Base-by-base conservation (phyloP, 108 stramenopile species). In the Discostella stelligeroides region DNA sequence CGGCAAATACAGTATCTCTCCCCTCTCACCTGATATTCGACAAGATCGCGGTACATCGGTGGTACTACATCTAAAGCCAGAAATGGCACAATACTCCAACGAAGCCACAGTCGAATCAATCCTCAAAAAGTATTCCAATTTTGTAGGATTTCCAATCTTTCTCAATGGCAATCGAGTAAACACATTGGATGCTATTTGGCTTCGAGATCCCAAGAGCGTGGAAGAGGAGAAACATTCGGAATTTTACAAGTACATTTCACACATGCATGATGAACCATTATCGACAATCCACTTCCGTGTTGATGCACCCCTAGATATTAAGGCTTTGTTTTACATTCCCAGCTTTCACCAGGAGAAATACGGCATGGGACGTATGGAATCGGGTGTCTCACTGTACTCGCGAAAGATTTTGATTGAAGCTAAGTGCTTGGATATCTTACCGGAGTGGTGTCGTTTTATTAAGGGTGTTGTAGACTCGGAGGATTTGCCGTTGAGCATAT, bases 301-400 rank as follows among this genome's bases (percentile, higher is more conserved):
- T 47, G 99, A 99, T 84, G 99, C 98, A 12, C 99, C 99, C 15
- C 66, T 99, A 30, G 99, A 99, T 37, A 83, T 99, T 42, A 96
- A 98, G 86, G 94, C 95, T 1, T 84, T 99, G 15, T 77, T 99
- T 47, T 99, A 95, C 86, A 85, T 98, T 54, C 98, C 98, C 11
- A 82, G 80, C 60, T 96, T 97, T 72, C 97, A 98, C 80, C 85
- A 90, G 39, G 99, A 98, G 80, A 98, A 98, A 89, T 97, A 96
- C 69, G 98, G 99, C 4, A 96, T 98, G 96, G 97, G 92, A 42
- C 88, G 98, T n/a, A 96, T 98, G 95, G 93, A 96, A 64, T 95
- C 96, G 9, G 97, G 98, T 27, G 96, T 99, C 18, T 87, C 85
- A 28, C 78, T 99, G 25, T 99, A 98, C 77, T 89, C 82, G 25